A percentile compares a stretch with the other conserved stretches of the same genome.
Conservation (phyloP, 371 early-diverging fungal genomes). For the Rhizopus stolonifer region DNA sequence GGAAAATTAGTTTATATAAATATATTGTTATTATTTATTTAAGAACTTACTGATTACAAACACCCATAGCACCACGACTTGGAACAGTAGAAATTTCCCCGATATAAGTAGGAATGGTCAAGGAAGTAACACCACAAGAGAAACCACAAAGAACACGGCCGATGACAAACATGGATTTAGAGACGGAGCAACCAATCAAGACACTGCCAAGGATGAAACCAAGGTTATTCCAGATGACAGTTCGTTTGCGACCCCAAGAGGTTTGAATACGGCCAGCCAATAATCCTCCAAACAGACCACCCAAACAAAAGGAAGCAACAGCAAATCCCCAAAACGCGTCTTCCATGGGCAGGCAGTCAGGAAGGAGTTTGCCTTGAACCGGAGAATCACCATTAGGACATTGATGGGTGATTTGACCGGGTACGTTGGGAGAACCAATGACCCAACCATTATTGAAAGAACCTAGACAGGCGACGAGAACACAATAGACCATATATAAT, state of each 20-base stretch:
- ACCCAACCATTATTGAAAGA: conserved; percentile 49
- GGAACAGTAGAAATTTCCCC: conserved; percentile 76
- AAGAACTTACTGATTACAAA: conserved; percentile 66
- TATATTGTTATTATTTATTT: too few relatives aligned
- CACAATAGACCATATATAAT: conserved; percentile 42
- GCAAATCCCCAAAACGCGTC: conserved; percentile 55
- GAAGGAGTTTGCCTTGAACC: conserved; percentile 10
- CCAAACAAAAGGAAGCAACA: conserved; percentile 67
- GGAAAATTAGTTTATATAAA: not conserved
- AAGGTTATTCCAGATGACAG: conserved; percentile 61
- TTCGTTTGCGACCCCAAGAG: conserved; percentile 62
- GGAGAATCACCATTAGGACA: conserved; percentile 22
- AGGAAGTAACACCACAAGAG: conserved; percentile 77
- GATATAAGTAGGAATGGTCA: conserved; percentile 78
- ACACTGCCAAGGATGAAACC: conserved; percentile 65
- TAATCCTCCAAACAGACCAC: conserved; percentile 74
- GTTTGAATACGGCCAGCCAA: conserved; percentile 57
- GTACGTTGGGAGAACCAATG: conserved; percentile 52
- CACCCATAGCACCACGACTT: conserved; percentile 68
- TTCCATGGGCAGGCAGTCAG: conserved; percentile 36
- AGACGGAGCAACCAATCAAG: conserved; percentile 55
- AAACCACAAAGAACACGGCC: conserved; percentile 83
- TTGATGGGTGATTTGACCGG: conserved; percentile 31
- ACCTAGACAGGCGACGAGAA: conserved; percentile 36
- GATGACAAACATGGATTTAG: conserved; percentile 60